phyloP scores from a whole-genome alignment of 2,329 filamentous ascomycete genomes.

The Fusarium nelsonii region DNA sequence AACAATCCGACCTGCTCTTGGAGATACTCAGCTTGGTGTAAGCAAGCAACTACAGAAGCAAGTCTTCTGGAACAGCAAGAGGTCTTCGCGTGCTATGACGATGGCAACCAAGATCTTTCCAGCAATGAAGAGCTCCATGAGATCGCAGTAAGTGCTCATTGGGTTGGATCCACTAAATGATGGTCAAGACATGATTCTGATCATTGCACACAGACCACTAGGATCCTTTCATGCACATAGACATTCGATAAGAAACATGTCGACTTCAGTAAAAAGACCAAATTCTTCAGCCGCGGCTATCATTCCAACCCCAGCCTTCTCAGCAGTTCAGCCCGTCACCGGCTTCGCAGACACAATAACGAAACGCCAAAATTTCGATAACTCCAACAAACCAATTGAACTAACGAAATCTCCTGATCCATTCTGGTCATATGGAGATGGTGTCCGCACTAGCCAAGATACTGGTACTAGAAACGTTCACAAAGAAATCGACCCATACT shows the following conservation, averaged over 20 bases:
- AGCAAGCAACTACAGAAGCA: neutral
- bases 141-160: neutral
- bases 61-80: neutral
- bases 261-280: slow-evolving; percentile 8
- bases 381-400: slow-evolving; percentile 35
- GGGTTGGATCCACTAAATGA: neutral
- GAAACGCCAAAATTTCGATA: slow-evolving; percentile 45
- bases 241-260: neutral
- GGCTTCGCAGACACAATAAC: slow-evolving; percentile 45
- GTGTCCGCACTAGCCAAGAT: slow-evolving; percentile 42
- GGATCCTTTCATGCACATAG: neutral
- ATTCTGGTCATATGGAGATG: slow-evolving; percentile 61
- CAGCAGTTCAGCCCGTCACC: slow-evolving; percentile 41
- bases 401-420: slow-evolving; percentile 56
- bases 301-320: slow-evolving; percentile 31
- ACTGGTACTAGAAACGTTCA: slow-evolving; percentile 57
- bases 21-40: neutral
- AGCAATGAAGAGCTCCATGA: neutral
- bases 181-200: neutral
- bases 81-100: neutral
- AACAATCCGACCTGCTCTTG: slow-evolving; percentile 10
- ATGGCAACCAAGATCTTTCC: neutral
- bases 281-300: slow-evolving; percentile 28
- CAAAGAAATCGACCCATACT: slow-evolving; percentile 82
- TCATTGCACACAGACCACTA: neutral